These are phyloP conservation scores for Cinchona pubescens DNA, from an alignment of 257 asterid genomes.

Conservation along the genomic window DNA sequence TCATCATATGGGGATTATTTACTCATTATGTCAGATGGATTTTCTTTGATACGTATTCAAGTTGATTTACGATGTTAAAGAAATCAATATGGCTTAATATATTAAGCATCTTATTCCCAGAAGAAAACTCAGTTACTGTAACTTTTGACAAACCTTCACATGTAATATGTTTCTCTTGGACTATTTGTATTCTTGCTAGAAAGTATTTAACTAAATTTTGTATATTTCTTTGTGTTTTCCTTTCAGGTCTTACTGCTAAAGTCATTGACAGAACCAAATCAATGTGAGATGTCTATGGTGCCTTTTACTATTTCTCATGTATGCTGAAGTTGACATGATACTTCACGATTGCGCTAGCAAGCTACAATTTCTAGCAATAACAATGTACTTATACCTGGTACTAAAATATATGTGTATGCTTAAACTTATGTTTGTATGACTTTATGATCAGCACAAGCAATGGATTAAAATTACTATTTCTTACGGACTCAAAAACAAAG, in stretches of 20 bases:
- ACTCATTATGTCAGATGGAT: not conserved
- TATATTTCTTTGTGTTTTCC: conserved; percentile 5
- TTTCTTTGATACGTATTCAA: not conserved
- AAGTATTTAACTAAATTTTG: not conserved
- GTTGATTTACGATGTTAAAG: no score
- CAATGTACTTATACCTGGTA: not conserved
- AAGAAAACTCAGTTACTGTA: not conserved
- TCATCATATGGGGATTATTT: not conserved
- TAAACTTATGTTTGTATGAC: no score
- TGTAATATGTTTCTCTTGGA: not conserved
- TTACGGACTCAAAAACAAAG: not conserved
- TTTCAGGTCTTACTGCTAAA: conserved; percentile 89
- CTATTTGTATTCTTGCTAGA: not conserved
- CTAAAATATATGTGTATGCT: not conserved
- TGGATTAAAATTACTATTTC: not conserved
- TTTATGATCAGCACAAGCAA: no score
- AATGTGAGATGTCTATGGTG: conserved; percentile 85
- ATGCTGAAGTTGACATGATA: conserved; percentile 76
- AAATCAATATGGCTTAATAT: not conserved
- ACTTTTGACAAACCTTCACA: not conserved
- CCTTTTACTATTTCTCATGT: conserved; percentile 79
- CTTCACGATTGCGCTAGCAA: conserved; percentile 12
- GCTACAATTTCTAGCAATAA: not conserved
- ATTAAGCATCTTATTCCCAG: not conserved
- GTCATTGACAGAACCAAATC: conserved; percentile 70